Conservation (phyloP, 176 grass and related monocot species). For the Oryza nivara region DNA sequence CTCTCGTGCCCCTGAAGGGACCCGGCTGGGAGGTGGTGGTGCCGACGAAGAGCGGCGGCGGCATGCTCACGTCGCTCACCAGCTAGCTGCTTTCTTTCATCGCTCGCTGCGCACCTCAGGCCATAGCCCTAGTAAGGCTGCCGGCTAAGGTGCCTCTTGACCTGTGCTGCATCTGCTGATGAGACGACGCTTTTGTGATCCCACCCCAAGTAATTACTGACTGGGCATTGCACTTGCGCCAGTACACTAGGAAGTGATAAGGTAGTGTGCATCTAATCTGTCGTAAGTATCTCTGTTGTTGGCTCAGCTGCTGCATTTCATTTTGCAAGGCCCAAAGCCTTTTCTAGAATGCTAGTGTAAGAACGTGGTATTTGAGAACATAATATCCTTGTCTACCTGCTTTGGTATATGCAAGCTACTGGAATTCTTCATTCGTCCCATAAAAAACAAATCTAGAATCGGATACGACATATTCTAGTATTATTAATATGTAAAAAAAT, state of each 20-base stretch:
- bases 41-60: conserved; percentile 61
- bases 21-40: conserved; percentile 97
- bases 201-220: conserved; percentile 31
- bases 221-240: conserved; percentile 28
- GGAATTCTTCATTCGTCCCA: too few species aligned
- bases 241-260: conserved; percentile 10
- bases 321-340: not conserved
- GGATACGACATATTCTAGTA: too few species aligned
- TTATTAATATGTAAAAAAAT: too few species aligned
- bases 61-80: conserved; percentile 72
- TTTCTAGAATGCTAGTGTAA: conserved; percentile 1
- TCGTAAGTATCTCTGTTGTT: not conserved
- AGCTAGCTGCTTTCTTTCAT: conserved; percentile 41
- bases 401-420: not conserved
- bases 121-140: not conserved
- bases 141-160: not conserved
- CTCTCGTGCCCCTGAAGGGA: conserved; percentile 65
- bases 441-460: too few species aligned
- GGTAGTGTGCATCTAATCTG: not conserved
- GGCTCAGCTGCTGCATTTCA: not conserved
- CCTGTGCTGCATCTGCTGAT: not conserved
- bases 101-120: not conserved
- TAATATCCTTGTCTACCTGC: not conserved
- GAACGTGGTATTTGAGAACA: not conserved
- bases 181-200: conserved; percentile 29